Evolutionary conservation across 805 yeast species (phyloP), one percentile per base, ranked within the genome.

Genomic region (Kodamaea sagamina): DNA sequence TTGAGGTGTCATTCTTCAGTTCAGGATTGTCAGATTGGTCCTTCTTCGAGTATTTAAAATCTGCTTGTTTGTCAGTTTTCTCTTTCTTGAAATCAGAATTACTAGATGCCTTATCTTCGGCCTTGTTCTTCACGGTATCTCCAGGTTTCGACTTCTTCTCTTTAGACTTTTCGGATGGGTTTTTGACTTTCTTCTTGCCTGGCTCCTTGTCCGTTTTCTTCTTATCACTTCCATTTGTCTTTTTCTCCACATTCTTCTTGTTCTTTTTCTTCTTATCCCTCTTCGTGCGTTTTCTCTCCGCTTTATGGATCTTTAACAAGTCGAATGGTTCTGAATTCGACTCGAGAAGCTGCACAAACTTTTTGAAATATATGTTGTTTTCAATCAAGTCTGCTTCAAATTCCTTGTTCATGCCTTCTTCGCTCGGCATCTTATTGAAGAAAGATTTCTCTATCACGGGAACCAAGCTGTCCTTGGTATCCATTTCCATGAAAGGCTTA

Each of bases 391-490:
- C 25, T 16, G 12, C 17, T 12, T 31, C 32, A n/a, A 19, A 5
- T 9, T 11, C 31, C 5, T 12, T 26, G 21, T 13, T 38, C 17
- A 15, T 37, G 10, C 26, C 41, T 15, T 15, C 15, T 4, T 41
- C 37, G n/a, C 25, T 17, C 2, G 55, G 55, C 71, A 68, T 68
- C 31, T 51, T 49, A 4, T 55, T 47, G 42, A 51, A 67, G 2
- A 71, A 39, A 1, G 77, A 61, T 37, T 55, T 60, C 24, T 63
- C 66, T 10, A 73, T 54, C 13, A 48, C 52, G 0, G 81, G 75
- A 1, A 51, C 45, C 39, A 67, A 55, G 10, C 58, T 47, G 31
- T 61, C 66, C 5, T 52, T 54, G 2, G 63, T 53, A 4, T 46
- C 51, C 2, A 49, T 45, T 21, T 60, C 68, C 13, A 38, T 41